Evolutionary conservation across 371 early-diverging fungal genomes (phyloP).

Genomic region (Lichtheimia ramosa): DNA sequence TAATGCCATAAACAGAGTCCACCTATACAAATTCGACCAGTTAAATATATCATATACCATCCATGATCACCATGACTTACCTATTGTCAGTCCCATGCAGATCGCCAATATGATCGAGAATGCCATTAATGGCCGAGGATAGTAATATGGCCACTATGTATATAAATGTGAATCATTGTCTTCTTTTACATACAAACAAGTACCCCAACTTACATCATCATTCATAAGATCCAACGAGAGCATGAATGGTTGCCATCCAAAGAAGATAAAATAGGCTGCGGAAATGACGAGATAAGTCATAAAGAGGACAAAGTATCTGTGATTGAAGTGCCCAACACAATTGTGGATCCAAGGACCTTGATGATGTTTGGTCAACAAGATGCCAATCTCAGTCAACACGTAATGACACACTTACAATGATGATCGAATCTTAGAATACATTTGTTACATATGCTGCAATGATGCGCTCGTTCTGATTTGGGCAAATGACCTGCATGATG

Average conservation of each 20-base stretch:
- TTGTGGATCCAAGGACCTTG: conserved; percentile 77
- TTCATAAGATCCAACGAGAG: conserved; percentile 49
- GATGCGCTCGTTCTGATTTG: conserved; percentile 91
- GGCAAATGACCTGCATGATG: conserved; percentile 53
- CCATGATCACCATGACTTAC: conserved; percentile 9
- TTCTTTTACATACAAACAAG: neutral
- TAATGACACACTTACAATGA: conserved; percentile 46
- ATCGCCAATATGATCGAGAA: conserved; percentile 59
- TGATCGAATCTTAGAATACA: conserved; percentile 81
- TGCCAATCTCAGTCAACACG: neutral
- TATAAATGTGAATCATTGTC: neutral
- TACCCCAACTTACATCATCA: conserved; percentile 32
- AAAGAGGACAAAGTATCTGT: conserved; percentile 82
- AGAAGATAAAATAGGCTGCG: conserved; percentile 65
- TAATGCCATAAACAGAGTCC: conserved; percentile 10
- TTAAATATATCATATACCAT: too few species aligned
- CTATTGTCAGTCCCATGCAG: conserved; percentile 58
- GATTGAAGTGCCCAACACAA: conserved; percentile 83
- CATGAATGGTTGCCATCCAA: conserved; percentile 59
- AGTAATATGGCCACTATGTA: conserved; percentile 62
- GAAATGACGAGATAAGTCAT: conserved; percentile 66
- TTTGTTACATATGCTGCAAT: conserved; percentile 85
- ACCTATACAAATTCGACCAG: neutral
- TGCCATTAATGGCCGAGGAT: conserved; percentile 56
- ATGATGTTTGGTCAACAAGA: neutral